These are phyloP conservation scores for Fusarium scirpi DNA, from an alignment of 2,329 filamentous ascomycete genomes.

Conservation along the genomic window DNA sequence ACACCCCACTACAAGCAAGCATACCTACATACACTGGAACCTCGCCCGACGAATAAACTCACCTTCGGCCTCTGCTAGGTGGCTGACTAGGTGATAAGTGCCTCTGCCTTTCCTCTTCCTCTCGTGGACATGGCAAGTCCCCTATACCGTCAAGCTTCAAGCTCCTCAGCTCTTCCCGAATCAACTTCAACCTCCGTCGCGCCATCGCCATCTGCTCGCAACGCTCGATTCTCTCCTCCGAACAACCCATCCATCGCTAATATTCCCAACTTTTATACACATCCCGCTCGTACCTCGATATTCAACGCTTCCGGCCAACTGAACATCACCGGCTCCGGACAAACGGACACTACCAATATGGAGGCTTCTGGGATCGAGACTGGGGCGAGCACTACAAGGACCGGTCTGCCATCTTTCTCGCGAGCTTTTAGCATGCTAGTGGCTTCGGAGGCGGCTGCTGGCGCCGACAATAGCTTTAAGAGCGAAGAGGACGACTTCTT, in stretches of 20 bases:
- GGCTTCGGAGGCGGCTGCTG: conserved; percentile 45
- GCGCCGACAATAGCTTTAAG: conserved; percentile 44
- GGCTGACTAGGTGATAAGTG: conserved; percentile 10
- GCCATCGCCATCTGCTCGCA: conserved; percentile 37
- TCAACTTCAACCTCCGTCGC: conserved; percentile 36
- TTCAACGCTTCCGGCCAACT: conserved; percentile 61
- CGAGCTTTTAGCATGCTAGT: conserved; percentile 66
- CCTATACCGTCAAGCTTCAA: conserved; percentile 39
- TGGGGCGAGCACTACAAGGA: conserved; percentile 43
- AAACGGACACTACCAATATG: conserved; percentile 44
- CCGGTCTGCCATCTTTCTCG: conserved; percentile 60
- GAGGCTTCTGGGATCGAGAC: conserved; percentile 52
- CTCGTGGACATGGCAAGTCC: conserved; percentile 44
- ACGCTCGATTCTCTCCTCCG: conserved; percentile 31
- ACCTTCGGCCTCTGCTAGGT: conserved; percentile 12
- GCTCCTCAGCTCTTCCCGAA: conserved; percentile 40
- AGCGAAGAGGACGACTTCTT: conserved; percentile 70
- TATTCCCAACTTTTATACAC: conserved; percentile 45
- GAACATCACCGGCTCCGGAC: conserved; percentile 30
- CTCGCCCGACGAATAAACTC: conserved; percentile 21
- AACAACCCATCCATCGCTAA: conserved; percentile 27
- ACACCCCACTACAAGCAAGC: conserved; percentile 28
- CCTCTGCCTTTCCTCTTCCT: conserved; percentile 12
- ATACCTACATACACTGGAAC: conserved; percentile 16
- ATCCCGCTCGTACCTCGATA: conserved; percentile 56